Evolutionary conservation across 257 asterid species (phyloP), one percentile per base, ranked within the genome.

Genomic region (Solanum microdontum): DNA sequence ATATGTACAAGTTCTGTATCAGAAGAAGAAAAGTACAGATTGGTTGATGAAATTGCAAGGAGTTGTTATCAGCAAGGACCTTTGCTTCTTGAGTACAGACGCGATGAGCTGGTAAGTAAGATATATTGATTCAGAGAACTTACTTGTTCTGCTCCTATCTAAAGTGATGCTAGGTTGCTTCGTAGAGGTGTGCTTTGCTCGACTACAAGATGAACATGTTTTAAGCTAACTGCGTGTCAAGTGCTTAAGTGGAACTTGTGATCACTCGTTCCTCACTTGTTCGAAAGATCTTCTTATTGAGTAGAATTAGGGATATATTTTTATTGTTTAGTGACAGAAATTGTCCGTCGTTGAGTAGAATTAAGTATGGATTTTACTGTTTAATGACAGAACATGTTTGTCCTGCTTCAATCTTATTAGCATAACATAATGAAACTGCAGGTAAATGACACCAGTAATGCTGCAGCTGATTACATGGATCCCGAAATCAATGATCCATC

Each of bases 1-100:
- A 58, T 91, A 11, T 86, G 89, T 69, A 88, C 87, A 69, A 90
- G 88, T 84, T 88, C 77, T 2, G 94, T 94, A 64, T 21, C 97
- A 28, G 92, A 92, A 87, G 96, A 94, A 82, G 94, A 89, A 12
- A 96, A 95, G 89, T 82, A 89, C 88, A 92, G 73, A 75, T 82
- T 94, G 86, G 89, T 96, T 87, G 92, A 92, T 68, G 98, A 94
- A 80, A 94, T 95, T 43, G 88, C 90, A 3, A 80, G 88, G 87
- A 91, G 62, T 79, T 89, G 87, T 58, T 51, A 89, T 26, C 89
- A 88, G 37, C 80, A 92, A 45, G 97, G 90, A 51, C 95, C 93
- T 3, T 73, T 93, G 91, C 89, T 92, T 21, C 91, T 95, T 10
- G 98, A 94, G 83, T 95, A 91, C 89, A 87, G 87, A 48, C 87